Conservation (phyloP, 306 rosid species). For the Sesbania bispinosa region DNA sequence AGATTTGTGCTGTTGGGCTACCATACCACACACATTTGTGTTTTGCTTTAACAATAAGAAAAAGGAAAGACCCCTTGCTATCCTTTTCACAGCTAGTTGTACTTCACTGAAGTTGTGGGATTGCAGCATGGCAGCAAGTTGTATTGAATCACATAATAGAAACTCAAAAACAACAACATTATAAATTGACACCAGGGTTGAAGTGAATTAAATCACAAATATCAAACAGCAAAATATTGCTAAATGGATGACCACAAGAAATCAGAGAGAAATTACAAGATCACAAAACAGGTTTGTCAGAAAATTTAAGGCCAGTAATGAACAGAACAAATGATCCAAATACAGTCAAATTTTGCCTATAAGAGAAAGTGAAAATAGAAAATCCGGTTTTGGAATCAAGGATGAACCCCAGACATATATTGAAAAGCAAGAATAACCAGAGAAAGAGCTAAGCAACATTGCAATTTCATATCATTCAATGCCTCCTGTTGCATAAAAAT, state of each 20-base stretch:
- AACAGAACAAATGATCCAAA: neutral
- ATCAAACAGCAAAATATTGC: neutral
- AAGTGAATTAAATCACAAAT: neutral
- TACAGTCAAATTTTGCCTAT: neutral
- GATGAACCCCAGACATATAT: too few relatives aligned
- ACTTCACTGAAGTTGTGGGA: neutral
- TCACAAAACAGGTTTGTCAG: neutral
- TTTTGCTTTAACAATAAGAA: neutral
- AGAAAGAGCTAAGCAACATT: neutral
- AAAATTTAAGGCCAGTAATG: neutral
- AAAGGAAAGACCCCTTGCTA: neutral
- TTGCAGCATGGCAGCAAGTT: neutral
- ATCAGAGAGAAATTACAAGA: neutral
- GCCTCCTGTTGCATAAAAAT: slow-evolving; percentile 23
- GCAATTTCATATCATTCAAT: slow-evolving; percentile 23
- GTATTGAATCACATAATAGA: neutral
- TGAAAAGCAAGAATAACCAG: neutral
- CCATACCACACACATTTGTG: neutral
- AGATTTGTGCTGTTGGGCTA: neutral
- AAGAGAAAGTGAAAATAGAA: neutral
- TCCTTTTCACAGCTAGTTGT: neutral
- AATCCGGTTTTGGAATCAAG: neutral
- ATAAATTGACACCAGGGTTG: neutral
- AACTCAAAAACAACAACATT: neutral
- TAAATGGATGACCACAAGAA: neutral